These are phyloP conservation scores for Pichiaceae sp. DNA, from an alignment of 1,139 yeast genomes.

Conservation along the genomic window DNA sequence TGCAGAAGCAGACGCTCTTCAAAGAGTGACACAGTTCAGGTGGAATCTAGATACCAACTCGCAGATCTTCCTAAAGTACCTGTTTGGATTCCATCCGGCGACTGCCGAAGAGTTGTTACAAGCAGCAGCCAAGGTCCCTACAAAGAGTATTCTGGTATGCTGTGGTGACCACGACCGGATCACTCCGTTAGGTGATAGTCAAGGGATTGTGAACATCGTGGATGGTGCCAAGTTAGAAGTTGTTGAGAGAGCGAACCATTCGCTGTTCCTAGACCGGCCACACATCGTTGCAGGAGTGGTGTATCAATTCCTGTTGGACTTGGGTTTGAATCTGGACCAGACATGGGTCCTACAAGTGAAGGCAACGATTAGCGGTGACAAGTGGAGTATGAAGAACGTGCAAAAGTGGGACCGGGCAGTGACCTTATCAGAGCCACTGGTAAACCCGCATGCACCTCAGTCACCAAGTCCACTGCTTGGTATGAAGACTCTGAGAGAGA, in stretches of 20 bases:
- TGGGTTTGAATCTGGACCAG: slow-evolving; percentile 27
- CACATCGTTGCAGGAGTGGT: slow-evolving; percentile 57
- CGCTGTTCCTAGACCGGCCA: slow-evolving; percentile 55
- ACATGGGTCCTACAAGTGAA: slow-evolving; percentile 35
- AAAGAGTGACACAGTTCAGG: slow-evolving; percentile 51
- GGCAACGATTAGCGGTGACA: slow-evolving; percentile 57
- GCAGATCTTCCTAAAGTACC: slow-evolving; percentile 42
- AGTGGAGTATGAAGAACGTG: slow-evolving; percentile 76
- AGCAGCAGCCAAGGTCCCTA: slow-evolving; percentile 30
- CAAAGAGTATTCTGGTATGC: slow-evolving; percentile 38
- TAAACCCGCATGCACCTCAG: slow-evolving; percentile 15
- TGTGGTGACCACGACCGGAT: slow-evolving; percentile 53
- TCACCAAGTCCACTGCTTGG: slow-evolving; percentile 50
- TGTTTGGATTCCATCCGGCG: slow-evolving; percentile 38
- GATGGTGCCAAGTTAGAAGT: slow-evolving; percentile 18
- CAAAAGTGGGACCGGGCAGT: slow-evolving; percentile 57
- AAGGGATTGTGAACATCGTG: slow-evolving; percentile 17
- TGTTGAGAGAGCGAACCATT: slow-evolving; percentile 57
- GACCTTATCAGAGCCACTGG: slow-evolving; percentile 39
- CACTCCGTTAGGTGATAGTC: slow-evolving; percentile 36
- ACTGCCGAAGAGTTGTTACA: slow-evolving; percentile 35
- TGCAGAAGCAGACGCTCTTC: slow-evolving; percentile 27
- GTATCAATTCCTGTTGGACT: slow-evolving; percentile 44
- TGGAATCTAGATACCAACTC: slow-evolving; percentile 68
- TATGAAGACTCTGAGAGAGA: slow-evolving; percentile 69